phyloP scores from a whole-genome alignment of 768 basidiomycete species.

The Tremella mesenterica region DNA sequence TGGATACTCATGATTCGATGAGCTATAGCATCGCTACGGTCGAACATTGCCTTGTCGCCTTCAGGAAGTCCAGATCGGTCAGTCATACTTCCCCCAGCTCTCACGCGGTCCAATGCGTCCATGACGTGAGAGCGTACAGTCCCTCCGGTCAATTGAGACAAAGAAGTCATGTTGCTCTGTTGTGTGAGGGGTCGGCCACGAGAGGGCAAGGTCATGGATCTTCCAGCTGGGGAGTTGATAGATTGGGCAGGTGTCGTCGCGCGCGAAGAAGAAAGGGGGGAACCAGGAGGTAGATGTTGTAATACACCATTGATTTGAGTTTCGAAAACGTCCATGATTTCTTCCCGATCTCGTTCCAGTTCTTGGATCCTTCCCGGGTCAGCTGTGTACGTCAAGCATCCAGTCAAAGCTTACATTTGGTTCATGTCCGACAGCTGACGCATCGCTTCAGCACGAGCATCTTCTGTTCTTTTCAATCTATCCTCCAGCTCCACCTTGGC shows the following conservation, averaged over 20 bases:
- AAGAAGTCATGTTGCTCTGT: neutral
- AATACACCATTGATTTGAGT: constrained; percentile 32
- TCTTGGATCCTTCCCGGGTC: constrained; percentile 26
- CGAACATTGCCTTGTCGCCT: constrained; percentile 73
- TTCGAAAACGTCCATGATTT: constrained; percentile 39
- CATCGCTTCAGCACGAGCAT: constrained; percentile 68
- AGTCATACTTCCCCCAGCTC: constrained; percentile 1
- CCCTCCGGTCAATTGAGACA: constrained; percentile 6
- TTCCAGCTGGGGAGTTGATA: neutral
- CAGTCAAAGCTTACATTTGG: constrained; percentile 61
- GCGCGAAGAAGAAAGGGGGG: neutral
- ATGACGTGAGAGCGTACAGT: neutral
- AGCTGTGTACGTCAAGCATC: neutral
- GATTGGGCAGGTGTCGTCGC: constrained; percentile 8
- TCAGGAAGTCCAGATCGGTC: constrained; percentile 10
- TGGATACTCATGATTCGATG: constrained; percentile 83
- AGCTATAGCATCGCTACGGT: constrained; percentile 77
- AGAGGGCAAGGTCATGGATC: neutral
- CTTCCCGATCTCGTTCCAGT: constrained; percentile 41
- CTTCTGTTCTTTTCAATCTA: constrained; percentile 68
- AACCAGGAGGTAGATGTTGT: constrained; percentile 7
- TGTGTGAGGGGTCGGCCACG: constrained; percentile 4
- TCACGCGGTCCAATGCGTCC: constrained; percentile 1
- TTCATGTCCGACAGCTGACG: constrained; percentile 76
- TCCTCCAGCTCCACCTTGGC: constrained; percentile 20